A percentile compares a stretch with the other conserved stretches of the same genome.
These are phyloP conservation scores for Caloboletus inedulis DNA, from an alignment of 1,284 basidiomycete species.

Conservation along the genomic window DNA sequence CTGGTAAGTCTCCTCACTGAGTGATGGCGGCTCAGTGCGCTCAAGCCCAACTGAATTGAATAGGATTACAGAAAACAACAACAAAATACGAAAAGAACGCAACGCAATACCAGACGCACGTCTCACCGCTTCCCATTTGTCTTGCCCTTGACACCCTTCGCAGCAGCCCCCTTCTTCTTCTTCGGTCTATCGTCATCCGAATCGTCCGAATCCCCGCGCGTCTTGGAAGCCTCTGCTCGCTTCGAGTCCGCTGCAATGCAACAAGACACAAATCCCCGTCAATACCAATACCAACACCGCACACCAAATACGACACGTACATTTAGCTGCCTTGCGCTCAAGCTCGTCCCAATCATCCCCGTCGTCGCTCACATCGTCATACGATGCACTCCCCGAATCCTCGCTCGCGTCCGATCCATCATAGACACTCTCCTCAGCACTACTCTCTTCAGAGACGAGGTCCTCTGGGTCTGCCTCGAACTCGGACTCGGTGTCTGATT, in stretches of 20 bases:
- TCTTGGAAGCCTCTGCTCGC: conserved; percentile 46
- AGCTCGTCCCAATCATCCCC: conserved; percentile 96
- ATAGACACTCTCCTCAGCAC: conserved; percentile 55
- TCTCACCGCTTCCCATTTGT: conserved; percentile 40
- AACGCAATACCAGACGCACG: neutral
- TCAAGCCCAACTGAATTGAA: neutral
- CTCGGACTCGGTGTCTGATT: conserved; percentile 74
- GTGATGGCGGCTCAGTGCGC: neutral
- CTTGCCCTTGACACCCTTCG: conserved; percentile 36
- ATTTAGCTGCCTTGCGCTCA: conserved; percentile 85
- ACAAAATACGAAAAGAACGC: neutral
- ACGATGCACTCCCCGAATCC: conserved; percentile 63
- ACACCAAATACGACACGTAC: conserved; percentile 37
- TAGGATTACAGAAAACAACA: conserved; percentile 13
- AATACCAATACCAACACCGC: neutral
- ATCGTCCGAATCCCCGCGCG: conserved; percentile 57
- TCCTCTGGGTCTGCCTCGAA: conserved; percentile 70
- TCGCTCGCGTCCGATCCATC: conserved; percentile 64
- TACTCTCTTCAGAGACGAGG: conserved; percentile 48
- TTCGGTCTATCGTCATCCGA: conserved; percentile 65
- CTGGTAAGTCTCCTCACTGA: neutral
- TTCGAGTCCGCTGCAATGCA: conserved; percentile 61
- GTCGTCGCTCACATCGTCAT: conserved; percentile 72
- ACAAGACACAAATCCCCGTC: neutral
- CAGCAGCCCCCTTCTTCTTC: conserved; percentile 55